phyloP scores from a whole-genome alignment of 129 eudicot species.

The Apium graveolens region DNA sequence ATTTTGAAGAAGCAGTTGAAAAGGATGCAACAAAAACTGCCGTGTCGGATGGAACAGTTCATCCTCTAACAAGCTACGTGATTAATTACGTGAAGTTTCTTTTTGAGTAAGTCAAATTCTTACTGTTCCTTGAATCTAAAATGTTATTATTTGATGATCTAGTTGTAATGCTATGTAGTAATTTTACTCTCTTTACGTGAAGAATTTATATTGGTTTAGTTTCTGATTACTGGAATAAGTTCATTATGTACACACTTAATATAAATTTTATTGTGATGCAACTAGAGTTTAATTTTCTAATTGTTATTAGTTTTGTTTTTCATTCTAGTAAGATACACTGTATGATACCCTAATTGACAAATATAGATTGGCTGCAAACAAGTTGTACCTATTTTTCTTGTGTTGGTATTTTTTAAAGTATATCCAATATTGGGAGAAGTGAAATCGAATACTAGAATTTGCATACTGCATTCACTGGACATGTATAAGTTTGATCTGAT shows the following conservation, averaged over 20 bases:
- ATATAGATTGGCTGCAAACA: neutral
- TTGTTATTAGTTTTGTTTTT: neutral
- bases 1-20: constrained; percentile 98
- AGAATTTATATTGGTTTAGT: neutral
- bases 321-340: neutral
- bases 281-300: neutral
- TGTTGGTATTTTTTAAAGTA: neutral
- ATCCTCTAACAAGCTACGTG: constrained; percentile 98
- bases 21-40: constrained; percentile 99
- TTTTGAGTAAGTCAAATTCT: constrained; percentile 66
- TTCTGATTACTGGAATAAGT: neutral
- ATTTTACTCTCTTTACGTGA: neutral
- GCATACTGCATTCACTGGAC: neutral
- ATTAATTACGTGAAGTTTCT: constrained; percentile 93
- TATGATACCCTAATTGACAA: neutral
- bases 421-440: neutral
- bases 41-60: constrained; percentile 93
- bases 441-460: neutral
- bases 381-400: neutral
- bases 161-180: neutral
- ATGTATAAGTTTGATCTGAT: neutral
- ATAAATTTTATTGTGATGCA: neutral
- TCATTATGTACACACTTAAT: neutral
- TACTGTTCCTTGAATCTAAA: neutral
- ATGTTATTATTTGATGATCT: neutral